Base-by-base conservation (phyloP, 1,284 basidiomycete species). In the Cryptococcus sp. region DNA sequence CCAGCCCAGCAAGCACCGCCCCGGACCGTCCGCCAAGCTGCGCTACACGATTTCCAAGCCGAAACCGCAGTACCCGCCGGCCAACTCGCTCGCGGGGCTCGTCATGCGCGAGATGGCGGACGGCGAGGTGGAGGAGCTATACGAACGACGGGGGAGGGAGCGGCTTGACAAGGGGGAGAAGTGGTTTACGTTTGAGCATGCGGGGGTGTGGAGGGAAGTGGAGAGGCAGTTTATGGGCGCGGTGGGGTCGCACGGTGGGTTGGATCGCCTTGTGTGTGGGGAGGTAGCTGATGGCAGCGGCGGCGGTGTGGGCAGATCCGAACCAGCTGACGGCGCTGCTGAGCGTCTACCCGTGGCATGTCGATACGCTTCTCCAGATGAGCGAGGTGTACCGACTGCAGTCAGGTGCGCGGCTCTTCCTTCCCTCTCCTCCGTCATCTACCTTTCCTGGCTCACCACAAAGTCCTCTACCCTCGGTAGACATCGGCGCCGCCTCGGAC, bases 141-240 rank as follows among this genome's bases (percentile, higher is more conserved):
- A 76, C 16, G 68, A 67, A 9, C 68, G 80, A 12, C 77, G 82
- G 53, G 77, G 72, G 15, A 80, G 82, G 80, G 70, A 71, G 11
- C 74, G 76, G 12, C 46, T 52, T 11, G 67, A 73, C 47, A 59
- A 59, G n/a, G 70, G 82, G 8, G 89, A 91, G 71, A 85, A 83
- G 67, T 88, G 89, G 84, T 94, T 86, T 84, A 89, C 88, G 0
- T 86, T 91, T 37, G 88, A 90, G 66, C 94, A 93, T 68, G 86
- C 85, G 63, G 86, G 85, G 59, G 83, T 83, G 58, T 96, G 94
- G 75, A 87, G 86, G 63, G 85, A 86, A 28, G 81, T 86, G 53
- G 90, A 91, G 11, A 83, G 83, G 68, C 82, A 85, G 47, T 95
- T 95, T 74, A 83, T 93, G 75, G 82, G 84, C 44, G 84, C 85